Base-by-base conservation (phyloP, 169 alveolate genomes). In the Plasmodium cynomolgi region DNA sequence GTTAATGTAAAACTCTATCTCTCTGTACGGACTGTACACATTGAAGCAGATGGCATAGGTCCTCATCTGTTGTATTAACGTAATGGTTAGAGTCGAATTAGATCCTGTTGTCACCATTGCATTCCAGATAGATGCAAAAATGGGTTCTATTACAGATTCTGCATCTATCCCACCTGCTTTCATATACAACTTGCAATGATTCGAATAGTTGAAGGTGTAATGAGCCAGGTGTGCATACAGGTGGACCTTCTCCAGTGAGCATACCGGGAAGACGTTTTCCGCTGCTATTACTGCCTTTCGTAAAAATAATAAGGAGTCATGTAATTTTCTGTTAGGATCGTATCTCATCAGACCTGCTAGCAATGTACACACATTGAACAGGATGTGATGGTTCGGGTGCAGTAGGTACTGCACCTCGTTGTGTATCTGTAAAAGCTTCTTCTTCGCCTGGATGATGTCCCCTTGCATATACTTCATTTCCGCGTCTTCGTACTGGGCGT, bases 331-430 rank as follows among this genome's bases (percentile, higher is more conserved):
- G 13, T 97, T 97, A 39, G 97, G 96, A 68, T 96, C 92, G 73
- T 92, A 62, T 82, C 95, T 95, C 77, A 95, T 91, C 20, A 98
- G 84, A 13, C 99, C 99, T 1, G 98, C 98, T 29, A 97, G 96
- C 31, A 97, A 50, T 13, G 97, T 94, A 71, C 97, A 82, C 1
- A 98, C 95, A 85, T 97, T 97, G 93, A 97, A 98, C 68, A 98
- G 56, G 20, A 96, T 80, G 44, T 96, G 96, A 92, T 98, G 98
- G 58, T 96, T 96, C n/a, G 97, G 97, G 93, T 98, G 98, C n/a
- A 97, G 92, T 7, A 95, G 58, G 41, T 97, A 95, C 62, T 97
- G 93, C 96, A 95, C 97, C 44, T 92, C 95, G 15, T 84, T 82
- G 56, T 97, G 93, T 54, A 98, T 90, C 37, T 93, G 93, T 37